A percentile compares a stretch with the other conserved stretches of the same genome.
phyloP scores from a whole-genome alignment of 2,329 filamentous ascomycete genomes.

The Penicillium sp. region DNA sequence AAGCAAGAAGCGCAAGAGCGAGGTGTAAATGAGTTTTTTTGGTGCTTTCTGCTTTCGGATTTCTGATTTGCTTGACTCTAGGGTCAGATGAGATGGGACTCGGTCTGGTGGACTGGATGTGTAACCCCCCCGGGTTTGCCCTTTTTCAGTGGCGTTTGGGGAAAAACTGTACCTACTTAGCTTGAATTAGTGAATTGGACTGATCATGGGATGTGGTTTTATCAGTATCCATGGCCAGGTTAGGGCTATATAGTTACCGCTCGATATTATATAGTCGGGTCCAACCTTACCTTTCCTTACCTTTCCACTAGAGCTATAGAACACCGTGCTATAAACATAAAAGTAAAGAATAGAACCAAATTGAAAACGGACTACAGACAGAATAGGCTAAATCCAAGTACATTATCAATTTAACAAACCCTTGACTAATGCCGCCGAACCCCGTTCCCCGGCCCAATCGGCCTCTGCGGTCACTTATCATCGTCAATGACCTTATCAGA shows the following conservation, averaged over 20 bases:
- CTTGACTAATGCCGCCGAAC: slow-evolving; percentile 24
- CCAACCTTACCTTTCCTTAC: neutral
- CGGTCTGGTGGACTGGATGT: slow-evolving; percentile 5
- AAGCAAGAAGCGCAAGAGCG: slow-evolving; percentile 51
- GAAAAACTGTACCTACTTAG: slow-evolving; percentile 3
- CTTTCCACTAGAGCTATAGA: neutral
- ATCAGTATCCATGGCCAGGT: neutral
- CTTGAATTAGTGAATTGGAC: slow-evolving; percentile 1
- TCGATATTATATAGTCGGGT: neutral
- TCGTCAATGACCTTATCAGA: slow-evolving; percentile 13
- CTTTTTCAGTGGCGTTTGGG: slow-evolving; percentile 2
- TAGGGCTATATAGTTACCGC: neutral
- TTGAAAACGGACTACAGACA: neutral
- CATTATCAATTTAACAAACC: slow-evolving; percentile 13
- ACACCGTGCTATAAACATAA: neutral
- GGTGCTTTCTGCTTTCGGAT: slow-evolving; percentile 21
- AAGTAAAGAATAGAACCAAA: neutral
- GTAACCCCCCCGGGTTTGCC: slow-evolving; percentile 1
- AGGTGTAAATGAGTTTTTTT: slow-evolving; percentile 22
- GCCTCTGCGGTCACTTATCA: slow-evolving; percentile 22
- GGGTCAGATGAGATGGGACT: slow-evolving; percentile 3
- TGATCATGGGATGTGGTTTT: neutral
- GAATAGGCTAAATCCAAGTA: neutral
- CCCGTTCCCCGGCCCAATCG: slow-evolving; percentile 19
- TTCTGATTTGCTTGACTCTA: slow-evolving; percentile 5